A percentile compares a stretch with the other conserved stretches of the same genome.
Conservation (phyloP, 2,329 filamentous ascomycete genomes). For the Aspergillus puulaauensis region DNA sequence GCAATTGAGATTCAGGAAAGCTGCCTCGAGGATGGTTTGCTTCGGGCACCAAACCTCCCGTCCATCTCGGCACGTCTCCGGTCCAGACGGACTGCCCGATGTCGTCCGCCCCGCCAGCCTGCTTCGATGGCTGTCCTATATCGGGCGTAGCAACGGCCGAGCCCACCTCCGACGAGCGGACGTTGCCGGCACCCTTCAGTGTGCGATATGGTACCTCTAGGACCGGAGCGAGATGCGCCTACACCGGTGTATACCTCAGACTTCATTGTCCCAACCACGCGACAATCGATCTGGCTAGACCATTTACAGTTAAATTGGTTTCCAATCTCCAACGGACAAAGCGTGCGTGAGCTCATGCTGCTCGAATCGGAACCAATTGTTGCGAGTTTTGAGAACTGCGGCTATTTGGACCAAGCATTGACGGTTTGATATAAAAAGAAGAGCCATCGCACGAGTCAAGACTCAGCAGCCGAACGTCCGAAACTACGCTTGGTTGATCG, state of each 20-base stretch:
- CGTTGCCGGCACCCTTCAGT: neutral
- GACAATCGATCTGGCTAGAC: neutral
- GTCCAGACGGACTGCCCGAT: conserved; percentile 20
- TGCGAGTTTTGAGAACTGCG: neutral
- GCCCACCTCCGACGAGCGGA: conserved; percentile 3
- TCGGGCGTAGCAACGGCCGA: neutral
- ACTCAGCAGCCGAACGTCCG: neutral
- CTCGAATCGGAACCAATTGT: neutral
- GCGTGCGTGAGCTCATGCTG: neutral
- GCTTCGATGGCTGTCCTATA: conserved; percentile 2
- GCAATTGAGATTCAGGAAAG: neutral
- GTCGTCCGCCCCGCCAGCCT: conserved; percentile 19
- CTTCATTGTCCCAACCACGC: neutral
- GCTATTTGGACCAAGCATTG: conserved; percentile 2
- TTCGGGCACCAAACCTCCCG: conserved; percentile 2
- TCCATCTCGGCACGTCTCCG: conserved; percentile 17
- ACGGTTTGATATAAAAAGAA: neutral
- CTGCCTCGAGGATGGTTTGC: neutral
- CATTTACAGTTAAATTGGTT: neutral
- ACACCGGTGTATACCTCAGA: neutral
- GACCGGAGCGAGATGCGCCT: neutral
- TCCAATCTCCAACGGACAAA: neutral
- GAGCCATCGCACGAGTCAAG: neutral
- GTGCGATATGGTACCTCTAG: neutral
- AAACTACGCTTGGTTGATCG: neutral